Conservation (phyloP, 2,329 filamentous ascomycete genomes). For the Diaporthe ampelina region DNA sequence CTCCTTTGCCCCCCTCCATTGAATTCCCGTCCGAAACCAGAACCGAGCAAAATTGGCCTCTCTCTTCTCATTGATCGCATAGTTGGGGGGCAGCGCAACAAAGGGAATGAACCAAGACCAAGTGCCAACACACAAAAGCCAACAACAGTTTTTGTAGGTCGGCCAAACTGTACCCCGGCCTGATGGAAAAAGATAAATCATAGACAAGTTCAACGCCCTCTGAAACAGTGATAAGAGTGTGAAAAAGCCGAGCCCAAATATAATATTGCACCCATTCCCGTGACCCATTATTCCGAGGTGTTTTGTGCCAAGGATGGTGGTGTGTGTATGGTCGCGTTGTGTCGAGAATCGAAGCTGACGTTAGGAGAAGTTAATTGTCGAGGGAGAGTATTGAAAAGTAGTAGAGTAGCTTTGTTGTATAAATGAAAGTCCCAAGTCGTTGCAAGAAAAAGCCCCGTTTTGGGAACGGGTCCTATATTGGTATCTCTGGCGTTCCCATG, state of each 20-base stretch:
- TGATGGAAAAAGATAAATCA: conserved; percentile 2
- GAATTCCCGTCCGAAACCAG: background rate
- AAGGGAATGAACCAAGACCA: conserved; percentile 6
- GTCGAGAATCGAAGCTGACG: conserved; percentile 39
- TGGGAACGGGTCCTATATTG: conserved; percentile 30
- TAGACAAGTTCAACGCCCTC: conserved; percentile 37
- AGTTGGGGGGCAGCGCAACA: background rate
- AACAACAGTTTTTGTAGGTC: conserved; percentile 39
- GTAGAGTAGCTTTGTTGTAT: conserved; percentile 27
- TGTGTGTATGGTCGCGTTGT: conserved; percentile 15
- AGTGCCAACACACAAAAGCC: conserved; percentile 16
- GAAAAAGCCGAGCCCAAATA: conserved; percentile 33
- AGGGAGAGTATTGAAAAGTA: conserved; percentile 37
- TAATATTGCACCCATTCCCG: conserved; percentile 36
- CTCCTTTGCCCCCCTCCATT: conserved; percentile 5
- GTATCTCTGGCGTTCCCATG: conserved; percentile 34
- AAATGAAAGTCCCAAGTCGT: conserved; percentile 23
- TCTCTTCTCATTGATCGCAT: conserved; percentile 37
- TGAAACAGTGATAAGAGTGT: background rate
- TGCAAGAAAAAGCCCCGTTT: background rate
- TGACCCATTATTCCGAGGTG: conserved; percentile 26
- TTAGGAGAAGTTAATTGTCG: conserved; percentile 20
- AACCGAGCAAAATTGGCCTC: background rate
- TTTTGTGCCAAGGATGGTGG: background rate
- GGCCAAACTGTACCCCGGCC: conserved; percentile 32